Conservation (phyloP, 2,329 filamentous ascomycete species). For the Botrytis aclada region DNA sequence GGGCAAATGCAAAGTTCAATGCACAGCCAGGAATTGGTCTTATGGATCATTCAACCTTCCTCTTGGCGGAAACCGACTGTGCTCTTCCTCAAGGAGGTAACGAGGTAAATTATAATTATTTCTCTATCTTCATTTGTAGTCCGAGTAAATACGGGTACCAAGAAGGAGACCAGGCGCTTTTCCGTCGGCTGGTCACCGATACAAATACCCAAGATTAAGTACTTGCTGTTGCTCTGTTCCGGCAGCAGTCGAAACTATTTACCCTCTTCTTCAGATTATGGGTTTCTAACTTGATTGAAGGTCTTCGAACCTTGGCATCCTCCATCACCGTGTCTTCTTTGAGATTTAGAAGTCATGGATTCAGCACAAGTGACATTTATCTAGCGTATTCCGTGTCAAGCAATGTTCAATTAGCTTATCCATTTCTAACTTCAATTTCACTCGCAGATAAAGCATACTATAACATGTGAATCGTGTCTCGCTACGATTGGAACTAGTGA, state of each 20-base stretch:
- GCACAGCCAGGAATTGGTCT: constrained; percentile 68
- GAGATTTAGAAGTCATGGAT: constrained; percentile 49
- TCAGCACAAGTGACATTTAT: constrained; percentile 48
- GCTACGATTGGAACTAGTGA: constrained; percentile 32
- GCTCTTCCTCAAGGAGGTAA: constrained; percentile 17
- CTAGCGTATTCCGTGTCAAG: neutral
- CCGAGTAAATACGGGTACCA: constrained; percentile 44
- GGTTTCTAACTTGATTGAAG: constrained; percentile 41
- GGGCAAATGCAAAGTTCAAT: constrained; percentile 71
- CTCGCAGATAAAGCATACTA: neutral
- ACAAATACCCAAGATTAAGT: constrained; percentile 63
- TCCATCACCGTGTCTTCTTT: constrained; percentile 46
- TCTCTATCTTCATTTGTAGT: neutral
- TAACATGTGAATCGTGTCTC: neutral
- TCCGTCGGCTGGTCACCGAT: constrained; percentile 63
- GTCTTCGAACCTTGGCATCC: constrained; percentile 42
- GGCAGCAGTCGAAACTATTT: constrained; percentile 34
- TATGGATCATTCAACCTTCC: constrained; percentile 75
- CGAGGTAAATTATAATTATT: neutral
- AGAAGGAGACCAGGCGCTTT: constrained; percentile 60
- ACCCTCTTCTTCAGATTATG: constrained; percentile 42
- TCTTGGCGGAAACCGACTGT: constrained; percentile 69
- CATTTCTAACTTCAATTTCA: neutral
- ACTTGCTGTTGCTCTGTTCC: constrained; percentile 34
- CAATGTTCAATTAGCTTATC: neutral